Conservation (phyloP, 352 stramenopile species). For the Aphanomyces invadans region DNA sequence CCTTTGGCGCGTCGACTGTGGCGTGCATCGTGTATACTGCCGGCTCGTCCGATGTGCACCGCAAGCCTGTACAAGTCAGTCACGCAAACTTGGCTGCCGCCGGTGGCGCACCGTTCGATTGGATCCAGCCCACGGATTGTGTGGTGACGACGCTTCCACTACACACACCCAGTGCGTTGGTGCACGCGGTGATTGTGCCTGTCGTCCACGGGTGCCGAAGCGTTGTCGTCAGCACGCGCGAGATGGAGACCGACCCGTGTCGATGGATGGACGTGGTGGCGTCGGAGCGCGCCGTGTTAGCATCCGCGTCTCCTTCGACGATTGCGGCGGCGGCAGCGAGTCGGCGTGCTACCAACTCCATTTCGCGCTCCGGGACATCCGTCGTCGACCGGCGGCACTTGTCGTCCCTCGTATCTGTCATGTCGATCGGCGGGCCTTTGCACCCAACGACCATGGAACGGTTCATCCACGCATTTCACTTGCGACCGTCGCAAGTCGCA, state of each 20-base stretch:
- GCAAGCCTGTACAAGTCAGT: background rate
- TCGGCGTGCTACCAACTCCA: no score
- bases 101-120: background rate
- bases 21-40: constrained; percentile 4
- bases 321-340: background rate
- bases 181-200: background rate
- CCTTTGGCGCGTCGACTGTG: no score
- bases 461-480: background rate
- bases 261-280: constrained; percentile 3
- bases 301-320: background rate
- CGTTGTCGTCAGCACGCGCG: no score
- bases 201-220: background rate
- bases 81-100: background rate
- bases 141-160: background rate
- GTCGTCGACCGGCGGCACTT: background rate
- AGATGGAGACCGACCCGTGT: background rate
- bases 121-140: background rate
- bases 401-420: background rate
- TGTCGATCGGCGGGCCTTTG: background rate
- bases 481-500: background rate
- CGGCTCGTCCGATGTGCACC: background rate
- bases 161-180: background rate
- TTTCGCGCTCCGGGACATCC: no score
- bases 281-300: background rate
- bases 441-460: background rate